A percentile compares a stretch with the other conserved stretches of the same genome.
These are phyloP conservation scores for Typha latifolia DNA, from an alignment of 176 grass and related monocot genomes.

Conservation along the genomic window DNA sequence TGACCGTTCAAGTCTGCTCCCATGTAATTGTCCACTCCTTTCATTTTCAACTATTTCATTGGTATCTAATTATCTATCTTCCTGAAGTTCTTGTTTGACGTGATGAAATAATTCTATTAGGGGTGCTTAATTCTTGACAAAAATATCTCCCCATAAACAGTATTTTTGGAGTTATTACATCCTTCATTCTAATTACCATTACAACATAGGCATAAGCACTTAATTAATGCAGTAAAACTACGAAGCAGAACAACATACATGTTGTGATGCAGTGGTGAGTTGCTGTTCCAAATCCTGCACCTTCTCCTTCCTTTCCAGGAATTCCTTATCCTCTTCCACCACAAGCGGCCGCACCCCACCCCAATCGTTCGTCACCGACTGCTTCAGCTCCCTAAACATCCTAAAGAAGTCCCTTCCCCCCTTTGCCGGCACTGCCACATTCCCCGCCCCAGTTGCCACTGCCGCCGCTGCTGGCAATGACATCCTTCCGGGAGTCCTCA, in stretches of 20 bases:
- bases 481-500: conserved; percentile 37
- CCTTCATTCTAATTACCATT: no score
- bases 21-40: no score
- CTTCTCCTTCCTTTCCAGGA: conserved; percentile 58
- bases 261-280: conserved; percentile 55
- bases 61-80: no score
- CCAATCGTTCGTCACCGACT: conserved; percentile 59
- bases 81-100: no score
- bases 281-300: conserved; percentile 68
- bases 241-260: conserved; percentile 33
- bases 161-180: no score
- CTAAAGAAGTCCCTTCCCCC: conserved; percentile 60
- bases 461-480: conserved; percentile 8
- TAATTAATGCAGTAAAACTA: no score
- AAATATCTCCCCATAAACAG: no score
- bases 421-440: conserved; percentile 35
- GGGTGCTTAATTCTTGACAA: no score
- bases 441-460: neutral
- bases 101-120: no score
- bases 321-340: conserved; percentile 55
- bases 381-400: conserved; percentile 83
- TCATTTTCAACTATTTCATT: no score
- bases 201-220: no score
- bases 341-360: conserved; percentile 29
- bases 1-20: no score